phyloP scores from a whole-genome alignment of 164 flowering plant species.

The Macadamia integrifolia region DNA sequence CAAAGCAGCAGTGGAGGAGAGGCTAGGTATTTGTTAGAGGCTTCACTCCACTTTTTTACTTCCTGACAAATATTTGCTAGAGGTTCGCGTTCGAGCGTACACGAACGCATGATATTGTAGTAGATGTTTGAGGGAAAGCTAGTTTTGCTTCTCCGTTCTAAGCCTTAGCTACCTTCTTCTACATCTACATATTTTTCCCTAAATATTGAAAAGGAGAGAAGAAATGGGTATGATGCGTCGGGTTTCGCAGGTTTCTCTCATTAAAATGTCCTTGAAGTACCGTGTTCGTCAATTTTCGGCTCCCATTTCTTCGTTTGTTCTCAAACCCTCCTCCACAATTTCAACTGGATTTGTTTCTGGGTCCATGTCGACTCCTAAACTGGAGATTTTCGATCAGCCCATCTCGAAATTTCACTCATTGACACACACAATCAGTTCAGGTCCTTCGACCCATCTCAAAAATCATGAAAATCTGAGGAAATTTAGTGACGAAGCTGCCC shows the following conservation, averaged over 20 bases:
- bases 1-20: too few relatives aligned
- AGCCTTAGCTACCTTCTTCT: background rate
- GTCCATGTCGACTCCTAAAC: conserved; percentile 9
- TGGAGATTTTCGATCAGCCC: conserved; percentile 1
- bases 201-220: background rate
- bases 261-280: conserved; percentile 20
- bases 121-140: too few relatives aligned
- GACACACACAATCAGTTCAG: conserved; percentile 6
- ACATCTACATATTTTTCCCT: background rate
- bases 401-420: conserved; percentile 19
- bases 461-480: conserved; percentile 14
- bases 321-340: conserved; percentile 10
- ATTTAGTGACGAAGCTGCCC: conserved; percentile 21
- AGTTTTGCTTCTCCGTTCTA: background rate
- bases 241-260: conserved; percentile 21
- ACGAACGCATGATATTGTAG: too few relatives aligned
- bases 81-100: too few relatives aligned
- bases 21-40: too few relatives aligned
- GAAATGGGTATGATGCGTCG: conserved; percentile 22
- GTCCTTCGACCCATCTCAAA: conserved; percentile 9
- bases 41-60: too few relatives aligned
- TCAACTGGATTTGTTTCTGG: conserved; percentile 4
- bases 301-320: conserved; percentile 22
- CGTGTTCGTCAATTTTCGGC: conserved; percentile 20
- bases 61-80: too few relatives aligned